phyloP scores from a whole-genome alignment of 495 filamentous ascomycete genomes.

The Talaromyces liani region DNA sequence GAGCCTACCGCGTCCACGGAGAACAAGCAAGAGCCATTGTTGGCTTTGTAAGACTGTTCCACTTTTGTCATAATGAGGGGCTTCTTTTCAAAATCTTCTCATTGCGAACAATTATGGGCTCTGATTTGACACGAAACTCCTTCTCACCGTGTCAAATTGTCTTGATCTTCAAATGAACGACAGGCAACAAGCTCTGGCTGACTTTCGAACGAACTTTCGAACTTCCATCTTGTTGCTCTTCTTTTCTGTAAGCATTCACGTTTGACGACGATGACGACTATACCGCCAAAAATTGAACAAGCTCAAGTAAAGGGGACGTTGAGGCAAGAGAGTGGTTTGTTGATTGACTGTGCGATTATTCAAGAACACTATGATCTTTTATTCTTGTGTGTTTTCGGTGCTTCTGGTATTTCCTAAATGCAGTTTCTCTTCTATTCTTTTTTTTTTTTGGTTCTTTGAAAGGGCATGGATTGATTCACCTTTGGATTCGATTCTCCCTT shows the following conservation, averaged over 20 bases:
- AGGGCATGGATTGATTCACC: background rate
- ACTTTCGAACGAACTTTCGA: background rate
- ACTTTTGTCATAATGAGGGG: background rate
- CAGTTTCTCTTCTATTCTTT: background rate
- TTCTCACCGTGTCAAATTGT: constrained; percentile 13
- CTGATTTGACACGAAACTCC: constrained; percentile 23
- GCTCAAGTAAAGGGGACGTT: background rate
- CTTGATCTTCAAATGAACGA: constrained; percentile 7
- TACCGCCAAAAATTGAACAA: constrained; percentile 12
- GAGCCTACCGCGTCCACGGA: constrained; percentile 6
- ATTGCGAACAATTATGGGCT: background rate
- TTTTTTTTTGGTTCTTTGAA: background rate
- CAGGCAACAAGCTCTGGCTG: background rate
- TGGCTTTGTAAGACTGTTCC: background rate
- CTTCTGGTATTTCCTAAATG: background rate
- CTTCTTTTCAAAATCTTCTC: background rate
- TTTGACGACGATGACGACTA: constrained; percentile 13
- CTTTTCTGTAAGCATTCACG: constrained; percentile 10
- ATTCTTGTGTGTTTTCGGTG: constrained; percentile 1
- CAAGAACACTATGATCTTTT: constrained; percentile 1
- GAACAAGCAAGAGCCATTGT: constrained; percentile 11
- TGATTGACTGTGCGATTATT: background rate
- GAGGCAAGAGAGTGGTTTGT: background rate
- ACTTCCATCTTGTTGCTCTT: constrained; percentile 15
- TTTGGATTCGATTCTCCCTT: background rate